A percentile compares a stretch with the other conserved stretches of the same genome.
Conservation (phyloP, 1,284 basidiomycete genomes). For the Pseudozyma pruni region DNA sequence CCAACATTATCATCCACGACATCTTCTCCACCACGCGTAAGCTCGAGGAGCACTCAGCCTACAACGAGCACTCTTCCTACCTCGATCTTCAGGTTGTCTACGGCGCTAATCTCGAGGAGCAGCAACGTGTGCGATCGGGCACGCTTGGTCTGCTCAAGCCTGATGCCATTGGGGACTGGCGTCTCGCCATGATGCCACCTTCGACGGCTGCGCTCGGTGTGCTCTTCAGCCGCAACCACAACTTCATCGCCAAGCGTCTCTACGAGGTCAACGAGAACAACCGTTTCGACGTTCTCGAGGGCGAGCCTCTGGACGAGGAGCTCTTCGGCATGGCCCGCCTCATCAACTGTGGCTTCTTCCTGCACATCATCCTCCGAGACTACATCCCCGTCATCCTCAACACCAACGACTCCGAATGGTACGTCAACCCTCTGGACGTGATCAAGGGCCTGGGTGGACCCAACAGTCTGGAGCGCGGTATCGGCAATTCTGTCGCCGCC, state of each 20-base stretch:
- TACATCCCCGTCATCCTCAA: slow-evolving; percentile 61
- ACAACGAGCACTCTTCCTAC: slow-evolving; percentile 79
- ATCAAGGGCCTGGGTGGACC: slow-evolving; percentile 45
- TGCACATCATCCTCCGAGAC: slow-evolving; percentile 53
- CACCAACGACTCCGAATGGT: slow-evolving; percentile 54
- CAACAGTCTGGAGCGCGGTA: slow-evolving; percentile 48
- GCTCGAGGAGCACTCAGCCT: slow-evolving; percentile 48
- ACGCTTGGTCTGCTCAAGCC: slow-evolving; percentile 45
- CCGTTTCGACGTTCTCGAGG: slow-evolving; percentile 38
- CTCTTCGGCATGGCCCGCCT: slow-evolving; percentile 49
- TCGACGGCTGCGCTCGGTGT: slow-evolving; percentile 77
- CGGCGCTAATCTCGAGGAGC: slow-evolving; percentile 38
- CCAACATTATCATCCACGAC: slow-evolving; percentile 64
- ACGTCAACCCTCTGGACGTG: slow-evolving; percentile 49
- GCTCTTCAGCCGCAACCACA: slow-evolving; percentile 76
- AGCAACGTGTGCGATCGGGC: slow-evolving; percentile 21
- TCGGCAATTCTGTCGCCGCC: slow-evolving; percentile 52
- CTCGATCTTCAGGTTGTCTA: slow-evolving; percentile 82
- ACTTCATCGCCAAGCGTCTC: slow-evolving; percentile 79
- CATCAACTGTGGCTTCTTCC: slow-evolving; percentile 47
- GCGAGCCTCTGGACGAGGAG: slow-evolving; percentile 54
- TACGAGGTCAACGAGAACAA: slow-evolving; percentile 69
- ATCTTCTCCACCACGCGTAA: slow-evolving; percentile 53
- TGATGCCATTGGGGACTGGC: slow-evolving; percentile 47
- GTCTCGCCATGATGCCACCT: slow-evolving; percentile 77